A percentile compares a stretch with the other conserved stretches of the same genome.
Evolutionary conservation across 192 early-diverging fungal genomes (phyloP).

Genomic region (Mortierella antarctica): DNA sequence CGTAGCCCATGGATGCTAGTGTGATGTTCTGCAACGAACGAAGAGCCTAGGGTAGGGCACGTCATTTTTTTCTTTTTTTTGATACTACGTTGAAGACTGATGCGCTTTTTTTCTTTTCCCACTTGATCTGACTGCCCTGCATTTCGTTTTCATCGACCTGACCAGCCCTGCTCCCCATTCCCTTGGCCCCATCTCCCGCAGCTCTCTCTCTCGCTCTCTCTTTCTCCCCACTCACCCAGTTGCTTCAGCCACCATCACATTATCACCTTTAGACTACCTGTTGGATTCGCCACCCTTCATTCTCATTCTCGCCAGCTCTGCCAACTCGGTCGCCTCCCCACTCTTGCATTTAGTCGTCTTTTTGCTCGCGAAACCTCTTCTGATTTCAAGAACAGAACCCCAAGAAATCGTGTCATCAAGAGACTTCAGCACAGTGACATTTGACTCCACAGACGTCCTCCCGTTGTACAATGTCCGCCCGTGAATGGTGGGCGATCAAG

Average conservation of each 20-base stretch:
- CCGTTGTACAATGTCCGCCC: conserved; percentile 34
- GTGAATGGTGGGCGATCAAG: conserved; percentile 52
- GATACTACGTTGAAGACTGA: background rate
- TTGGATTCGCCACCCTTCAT: background rate
- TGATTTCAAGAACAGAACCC: background rate
- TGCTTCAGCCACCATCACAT: background rate
- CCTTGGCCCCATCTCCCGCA: background rate
- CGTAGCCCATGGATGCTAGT: background rate
- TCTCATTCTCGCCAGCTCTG: background rate
- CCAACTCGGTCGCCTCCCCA: background rate
- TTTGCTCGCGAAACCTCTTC: background rate
- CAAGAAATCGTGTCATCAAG: background rate
- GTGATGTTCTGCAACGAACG: background rate
- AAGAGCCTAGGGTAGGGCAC: background rate
- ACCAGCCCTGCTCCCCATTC: background rate
- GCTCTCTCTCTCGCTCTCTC: background rate
- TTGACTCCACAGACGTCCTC: background rate
- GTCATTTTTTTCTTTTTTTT: conserved; percentile 7
- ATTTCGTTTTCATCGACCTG: too few relatives aligned
- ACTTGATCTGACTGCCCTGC: background rate
- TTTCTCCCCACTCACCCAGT: conserved; percentile 1
- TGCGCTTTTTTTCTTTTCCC: background rate
- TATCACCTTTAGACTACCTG: too few relatives aligned
- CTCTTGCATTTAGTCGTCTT: background rate
- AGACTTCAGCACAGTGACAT: background rate